phyloP scores from a whole-genome alignment of 176 grass and related monocot genomes.

The Oryza nivara region DNA sequence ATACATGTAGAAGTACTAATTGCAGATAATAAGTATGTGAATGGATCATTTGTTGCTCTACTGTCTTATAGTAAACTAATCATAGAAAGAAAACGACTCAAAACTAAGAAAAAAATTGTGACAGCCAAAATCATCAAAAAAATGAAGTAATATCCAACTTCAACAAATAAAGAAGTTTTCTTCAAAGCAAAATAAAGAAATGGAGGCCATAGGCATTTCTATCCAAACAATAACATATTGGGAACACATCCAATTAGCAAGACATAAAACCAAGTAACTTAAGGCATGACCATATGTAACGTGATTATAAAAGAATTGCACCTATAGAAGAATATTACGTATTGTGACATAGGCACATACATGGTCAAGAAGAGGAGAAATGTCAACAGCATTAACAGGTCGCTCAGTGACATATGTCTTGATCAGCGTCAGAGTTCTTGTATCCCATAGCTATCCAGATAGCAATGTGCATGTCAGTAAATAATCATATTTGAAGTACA shows the following conservation, averaged over 20 bases:
- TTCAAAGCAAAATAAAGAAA: slow-evolving; percentile 17
- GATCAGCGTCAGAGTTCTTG: slow-evolving; percentile 73
- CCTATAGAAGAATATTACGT: not conserved
- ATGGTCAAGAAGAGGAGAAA: slow-evolving; percentile 88
- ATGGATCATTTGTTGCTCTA: not conserved
- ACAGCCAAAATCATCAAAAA: not conserved
- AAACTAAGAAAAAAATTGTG: no score
- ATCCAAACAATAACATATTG: not conserved
- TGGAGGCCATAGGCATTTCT: not conserved
- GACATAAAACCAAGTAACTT: not conserved
- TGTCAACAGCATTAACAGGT: slow-evolving; percentile 91
- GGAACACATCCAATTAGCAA: not conserved
- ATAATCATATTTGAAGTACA: not conserved
- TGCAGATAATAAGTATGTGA: not conserved
- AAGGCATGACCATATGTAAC: not conserved
- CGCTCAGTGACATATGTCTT: slow-evolving; percentile 87
- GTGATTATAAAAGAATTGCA: not conserved
- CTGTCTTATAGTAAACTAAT: not conserved
- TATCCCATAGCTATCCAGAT: slow-evolving; percentile 75
- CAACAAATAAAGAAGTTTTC: not conserved
- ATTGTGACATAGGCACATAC: slow-evolving; percentile 44
- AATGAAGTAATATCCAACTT: no score
- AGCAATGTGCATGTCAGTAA: slow-evolving; percentile 28
- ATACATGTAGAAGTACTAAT: not conserved
- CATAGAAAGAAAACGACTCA: no score